Percentiles rank a stretch among this genome's conserved stretches.
phyloP scores from a whole-genome alignment of 345 rosid species.

The Angophora floribunda region DNA sequence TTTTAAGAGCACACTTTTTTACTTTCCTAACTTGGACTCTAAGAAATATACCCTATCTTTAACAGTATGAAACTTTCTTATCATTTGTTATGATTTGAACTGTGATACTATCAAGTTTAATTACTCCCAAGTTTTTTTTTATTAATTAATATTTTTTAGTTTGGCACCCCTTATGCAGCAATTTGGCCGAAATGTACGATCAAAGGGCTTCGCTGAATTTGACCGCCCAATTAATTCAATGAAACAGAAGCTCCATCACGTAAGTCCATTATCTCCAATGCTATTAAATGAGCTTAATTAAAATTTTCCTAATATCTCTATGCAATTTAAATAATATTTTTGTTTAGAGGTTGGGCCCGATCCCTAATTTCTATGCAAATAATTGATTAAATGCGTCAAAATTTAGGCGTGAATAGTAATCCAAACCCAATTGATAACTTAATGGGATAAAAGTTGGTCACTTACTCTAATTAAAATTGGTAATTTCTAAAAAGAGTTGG shows the following conservation, averaged over 20 bases:
- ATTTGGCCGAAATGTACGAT: neutral
- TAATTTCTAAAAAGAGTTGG: neutral
- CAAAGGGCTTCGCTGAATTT: neutral
- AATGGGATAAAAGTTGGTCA: neutral
- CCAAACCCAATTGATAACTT: neutral
- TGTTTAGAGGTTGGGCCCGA: neutral
- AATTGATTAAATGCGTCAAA: neutral
- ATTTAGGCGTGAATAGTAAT: neutral
- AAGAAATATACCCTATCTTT: neutral
- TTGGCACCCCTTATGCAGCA: neutral
- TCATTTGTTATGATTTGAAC: neutral
- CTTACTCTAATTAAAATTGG: neutral
- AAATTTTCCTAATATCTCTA: neutral
- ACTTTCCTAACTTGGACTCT: neutral
- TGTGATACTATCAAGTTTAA: neutral
- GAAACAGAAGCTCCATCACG: neutral
- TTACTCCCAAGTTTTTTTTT: neutral
- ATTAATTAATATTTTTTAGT: neutral
- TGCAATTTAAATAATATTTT: neutral
- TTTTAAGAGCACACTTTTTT: neutral
- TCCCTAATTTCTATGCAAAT: neutral
- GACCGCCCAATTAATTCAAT: neutral
- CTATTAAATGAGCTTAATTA: neutral
- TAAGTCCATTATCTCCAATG: neutral
- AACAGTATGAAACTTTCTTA: neutral